Base-by-base conservation (phyloP, 192 early-diverging fungal species). In the Paraglomus brasilianum region DNA sequence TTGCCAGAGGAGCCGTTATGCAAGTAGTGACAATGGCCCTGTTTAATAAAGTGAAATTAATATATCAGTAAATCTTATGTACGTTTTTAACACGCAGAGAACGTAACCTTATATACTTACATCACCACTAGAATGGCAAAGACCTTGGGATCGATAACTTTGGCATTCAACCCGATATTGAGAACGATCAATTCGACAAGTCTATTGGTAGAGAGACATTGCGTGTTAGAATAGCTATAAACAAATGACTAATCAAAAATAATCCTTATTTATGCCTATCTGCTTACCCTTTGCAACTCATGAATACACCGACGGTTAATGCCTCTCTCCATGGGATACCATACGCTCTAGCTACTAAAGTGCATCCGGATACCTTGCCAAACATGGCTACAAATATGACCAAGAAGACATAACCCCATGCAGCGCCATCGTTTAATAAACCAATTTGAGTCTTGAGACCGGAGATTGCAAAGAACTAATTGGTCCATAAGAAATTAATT, bases 131-230 rank as follows among this genome's bases (percentile, higher is more conserved):
- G 78, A 44, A 85, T 83, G 13, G 76, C 80, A 70, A 83, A 83
- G 44, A 83, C 77, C 64, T 61, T 70, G 50, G 9, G 85, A 49
- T 89, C 88, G 56, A 98, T 89, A 21, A 97, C 91, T 8, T 86
- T 85, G 1, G 94, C 91, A 43, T 92, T 79, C 66, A 90, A 81
- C 10, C 96, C 95, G 65, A 98, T 87, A 78, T 98, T 98, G 8
- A 98, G 84, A 39, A 98, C 94, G 65, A 97, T 96, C 7, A 98
- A 81, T 75, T 98, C 96, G 19, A 98, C 93, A 36, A 98, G 81
- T 48, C 91, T 88, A 62, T 17, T 30, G 30, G 30, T 30, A 61
- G 52, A 53, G 3, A 2, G 30, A 30, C 30, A 30, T 30, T 30
- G 30, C 30, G 30, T 3, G 30, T 43, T 21, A 15, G n/a, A n/a